Conservation (phyloP, 2,329 filamentous ascomycete genomes). For the Fonsecaea multimorphosa region DNA sequence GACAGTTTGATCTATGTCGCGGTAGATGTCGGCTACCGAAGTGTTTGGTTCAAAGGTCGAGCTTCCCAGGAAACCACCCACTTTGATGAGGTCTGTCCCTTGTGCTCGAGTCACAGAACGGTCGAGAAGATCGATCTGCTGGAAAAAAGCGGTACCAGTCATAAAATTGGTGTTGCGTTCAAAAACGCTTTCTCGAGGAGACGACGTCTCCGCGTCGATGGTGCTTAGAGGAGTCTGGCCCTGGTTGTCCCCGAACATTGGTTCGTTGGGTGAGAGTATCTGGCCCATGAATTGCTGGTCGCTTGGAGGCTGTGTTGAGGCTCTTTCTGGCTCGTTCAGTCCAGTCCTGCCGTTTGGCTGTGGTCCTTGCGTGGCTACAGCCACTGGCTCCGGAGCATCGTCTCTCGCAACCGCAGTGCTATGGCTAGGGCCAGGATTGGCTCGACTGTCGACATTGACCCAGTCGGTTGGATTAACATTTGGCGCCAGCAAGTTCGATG, state of each 20-base stretch:
- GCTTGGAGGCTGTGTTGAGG: neutral
- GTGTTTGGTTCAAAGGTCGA: neutral
- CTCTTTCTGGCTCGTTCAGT: neutral
- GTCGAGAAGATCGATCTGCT: conserved; percentile 7
- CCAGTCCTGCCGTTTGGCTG: neutral
- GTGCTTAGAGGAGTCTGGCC: neutral
- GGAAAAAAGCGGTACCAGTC: conserved; percentile 3
- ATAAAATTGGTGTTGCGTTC: conserved; percentile 2
- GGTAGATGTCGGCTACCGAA: neutral
- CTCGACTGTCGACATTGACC: neutral
- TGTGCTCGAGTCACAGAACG: conserved; percentile 1
- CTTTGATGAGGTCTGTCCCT: neutral
- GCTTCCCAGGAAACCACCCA: neutral
- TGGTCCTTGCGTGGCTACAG: neutral
- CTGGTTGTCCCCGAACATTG: neutral
- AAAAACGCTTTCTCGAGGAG: conserved; percentile 4
- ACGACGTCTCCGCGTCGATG: neutral
- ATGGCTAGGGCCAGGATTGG: neutral
- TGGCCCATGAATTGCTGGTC: neutral
- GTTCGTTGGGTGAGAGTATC: neutral
- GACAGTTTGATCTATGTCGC: conserved; percentile 1
- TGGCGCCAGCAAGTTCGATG: neutral
- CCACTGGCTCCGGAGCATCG: neutral
- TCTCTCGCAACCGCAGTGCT: neutral
- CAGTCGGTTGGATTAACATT: neutral